These are phyloP conservation scores for Trametes meyenii DNA, from an alignment of 768 basidiomycete genomes.

Conservation along the genomic window DNA sequence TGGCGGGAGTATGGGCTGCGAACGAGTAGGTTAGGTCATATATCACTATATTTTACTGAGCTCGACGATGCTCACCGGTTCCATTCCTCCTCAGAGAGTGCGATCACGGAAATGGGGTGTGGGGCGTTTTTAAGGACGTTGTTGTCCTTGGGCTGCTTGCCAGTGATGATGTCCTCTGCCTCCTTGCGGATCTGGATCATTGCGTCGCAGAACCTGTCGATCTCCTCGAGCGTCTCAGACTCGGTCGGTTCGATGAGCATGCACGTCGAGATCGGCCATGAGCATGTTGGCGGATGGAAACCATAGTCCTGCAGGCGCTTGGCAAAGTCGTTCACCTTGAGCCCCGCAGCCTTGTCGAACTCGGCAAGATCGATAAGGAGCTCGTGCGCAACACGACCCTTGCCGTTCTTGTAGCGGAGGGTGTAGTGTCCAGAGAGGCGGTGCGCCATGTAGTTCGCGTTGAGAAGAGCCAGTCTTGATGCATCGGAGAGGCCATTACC, in stretches of 20 bases:
- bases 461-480: slow-evolving; percentile 86
- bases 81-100: slow-evolving; percentile 81
- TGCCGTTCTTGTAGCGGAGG: slow-evolving; percentile 86
- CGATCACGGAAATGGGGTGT: slow-evolving; percentile 79
- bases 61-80: slow-evolving; percentile 57
- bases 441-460: slow-evolving; percentile 96
- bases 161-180: slow-evolving; percentile 82
- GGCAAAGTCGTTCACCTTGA: slow-evolving; percentile 95
- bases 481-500: slow-evolving; percentile 86
- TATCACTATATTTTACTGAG: not conserved
- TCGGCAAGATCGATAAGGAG: slow-evolving; percentile 93
- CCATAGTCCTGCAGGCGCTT: slow-evolving; percentile 95
- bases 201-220: slow-evolving; percentile 97
- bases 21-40: not conserved
- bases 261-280: slow-evolving; percentile 96
- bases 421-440: slow-evolving; percentile 84
- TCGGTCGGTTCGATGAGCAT: slow-evolving; percentile 99
- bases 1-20: slow-evolving; percentile 86
- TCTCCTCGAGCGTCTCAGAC: slow-evolving; percentile 90
- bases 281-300: slow-evolving; percentile 96
- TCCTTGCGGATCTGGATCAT: slow-evolving; percentile 97
- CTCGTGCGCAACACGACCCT: slow-evolving; percentile 94
- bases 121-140: slow-evolving; percentile 95
- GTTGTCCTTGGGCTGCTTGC: slow-evolving; percentile 88
- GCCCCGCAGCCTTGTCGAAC: slow-evolving; percentile 85